Evolutionary conservation across 176 grass and related monocot species (phyloP), one percentile per base, ranked within the genome.

Genomic region (Elaeis guineensis): DNA sequence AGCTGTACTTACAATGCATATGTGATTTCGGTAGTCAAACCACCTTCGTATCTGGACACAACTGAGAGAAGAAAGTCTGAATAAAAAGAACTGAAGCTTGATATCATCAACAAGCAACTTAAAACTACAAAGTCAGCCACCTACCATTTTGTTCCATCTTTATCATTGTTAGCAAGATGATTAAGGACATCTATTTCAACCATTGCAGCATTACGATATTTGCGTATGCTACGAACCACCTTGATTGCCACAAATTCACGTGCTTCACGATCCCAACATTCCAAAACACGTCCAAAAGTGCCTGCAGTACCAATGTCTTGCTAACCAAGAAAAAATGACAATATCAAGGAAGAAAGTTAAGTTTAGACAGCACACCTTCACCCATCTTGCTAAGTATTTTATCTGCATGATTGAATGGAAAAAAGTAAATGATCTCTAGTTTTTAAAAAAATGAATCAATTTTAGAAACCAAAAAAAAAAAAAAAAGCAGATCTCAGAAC

Each of bases 351-450:
- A 14, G 0, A 44, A 44, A 44, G 9, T 44, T 12, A 44, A 74
- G 55, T 57, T 50, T 73, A 75, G 53, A 80, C 64, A 75, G 48
- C 48, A 50, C 77, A 97, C 92, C 92, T 97, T 97, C 92, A 52
- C 92, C 92, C 81, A 97, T 88, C 75, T 97, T 91, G 66, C 81
- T 85, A 51, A 88, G 80, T 65, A 97, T 97, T 81, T 97, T 97
- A 75, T 97, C 92, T 97, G 92, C 81, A 76, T 64, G 2, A 6
- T 17, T 54, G 7, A 51, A 68, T 19, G 26, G 39, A 79, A 56
- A 83, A 28, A 57, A 79, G 35, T 44, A 44, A 44, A 44, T 14
- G 9, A 44, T 44, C 35, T 44, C 9, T 2, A 12, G 12, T 9
- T 12, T 44, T 44, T 44, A 23, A 26, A 35, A 35, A 35, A 35